phyloP scores from a whole-genome alignment of 2,329 filamentous ascomycete species.

The Thelonectria rubi region DNA sequence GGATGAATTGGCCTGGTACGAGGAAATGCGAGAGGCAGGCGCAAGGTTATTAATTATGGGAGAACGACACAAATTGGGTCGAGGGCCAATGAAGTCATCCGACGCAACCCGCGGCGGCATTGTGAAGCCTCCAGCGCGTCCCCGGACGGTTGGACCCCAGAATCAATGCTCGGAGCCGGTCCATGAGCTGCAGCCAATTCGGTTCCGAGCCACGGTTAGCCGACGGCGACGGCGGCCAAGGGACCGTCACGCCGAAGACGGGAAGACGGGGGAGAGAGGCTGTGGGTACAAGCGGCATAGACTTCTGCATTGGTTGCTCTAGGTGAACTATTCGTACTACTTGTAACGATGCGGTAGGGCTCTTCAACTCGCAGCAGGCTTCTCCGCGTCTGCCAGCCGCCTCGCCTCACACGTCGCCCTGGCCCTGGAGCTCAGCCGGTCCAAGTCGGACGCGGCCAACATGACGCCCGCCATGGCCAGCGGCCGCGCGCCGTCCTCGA shows the following conservation, averaged over 20 bases:
- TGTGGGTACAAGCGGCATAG: conserved; percentile 15
- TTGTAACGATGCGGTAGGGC: not conserved
- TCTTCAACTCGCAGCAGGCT: not conserved
- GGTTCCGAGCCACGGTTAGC: conserved; percentile 14
- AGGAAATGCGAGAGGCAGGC: not conserved
- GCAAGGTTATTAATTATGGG: conserved; percentile 14
- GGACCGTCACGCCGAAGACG: conserved; percentile 15
- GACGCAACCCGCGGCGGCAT: conserved; percentile 42
- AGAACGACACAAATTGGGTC: conserved; percentile 37
- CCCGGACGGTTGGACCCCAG: conserved; percentile 9
- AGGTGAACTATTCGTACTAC: conserved; percentile 5
- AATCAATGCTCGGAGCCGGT: conserved; percentile 33
- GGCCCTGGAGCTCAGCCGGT: conserved; percentile 44
- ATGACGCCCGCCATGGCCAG: conserved; percentile 42
- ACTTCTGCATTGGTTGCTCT: too few relatives aligned
- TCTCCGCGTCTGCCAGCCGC: conserved; percentile 3
- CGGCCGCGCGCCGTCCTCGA: conserved; percentile 35
- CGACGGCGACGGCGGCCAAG: conserved; percentile 11
- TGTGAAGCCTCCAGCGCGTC: conserved; percentile 22
- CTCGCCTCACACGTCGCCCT: conserved; percentile 28
- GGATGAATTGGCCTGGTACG: not conserved
- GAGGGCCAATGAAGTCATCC: conserved; percentile 42
- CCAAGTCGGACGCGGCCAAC: conserved; percentile 45
- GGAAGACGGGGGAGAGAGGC: not conserved
- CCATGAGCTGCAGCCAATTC: conserved; percentile 13